Conservation (phyloP, 139 green algal species). For the Micractinium sp. region DNA sequence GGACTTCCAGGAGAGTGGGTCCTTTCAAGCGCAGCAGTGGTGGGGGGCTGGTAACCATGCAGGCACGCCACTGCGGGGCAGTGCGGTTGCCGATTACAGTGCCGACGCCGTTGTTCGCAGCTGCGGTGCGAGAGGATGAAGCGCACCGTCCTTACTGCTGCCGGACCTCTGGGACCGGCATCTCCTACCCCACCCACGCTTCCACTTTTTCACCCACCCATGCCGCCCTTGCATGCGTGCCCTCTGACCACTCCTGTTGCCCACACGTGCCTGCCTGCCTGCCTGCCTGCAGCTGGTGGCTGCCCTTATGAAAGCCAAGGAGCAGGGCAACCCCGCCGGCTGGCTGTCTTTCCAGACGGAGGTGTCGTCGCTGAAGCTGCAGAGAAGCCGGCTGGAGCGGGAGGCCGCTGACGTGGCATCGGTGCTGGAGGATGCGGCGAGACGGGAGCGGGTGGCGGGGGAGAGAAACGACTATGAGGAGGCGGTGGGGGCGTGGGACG, state of each 20-base stretch:
- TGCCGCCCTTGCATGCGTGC: not conserved
- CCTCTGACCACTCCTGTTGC: not conserved
- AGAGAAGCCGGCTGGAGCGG: conserved; percentile 56
- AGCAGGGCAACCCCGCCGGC: conserved; percentile 44
- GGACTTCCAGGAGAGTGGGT: too few relatives aligned
- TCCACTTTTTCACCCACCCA: too few relatives aligned
- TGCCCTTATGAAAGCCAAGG: conserved; percentile 57
- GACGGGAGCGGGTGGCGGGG: conserved; percentile 15
- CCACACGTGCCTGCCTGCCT: conserved; percentile 3
- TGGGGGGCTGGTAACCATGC: too few relatives aligned
- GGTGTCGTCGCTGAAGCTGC: conserved; percentile 67
- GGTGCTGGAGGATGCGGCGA: conserved; percentile 38
- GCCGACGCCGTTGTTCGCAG: too few relatives aligned
- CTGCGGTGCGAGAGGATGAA: conserved; percentile 32
- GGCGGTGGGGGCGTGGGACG: conserved; percentile 19
- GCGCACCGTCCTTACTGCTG: not conserved
- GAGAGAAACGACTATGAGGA: conserved; percentile 30
- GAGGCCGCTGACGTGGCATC: conserved; percentile 54
- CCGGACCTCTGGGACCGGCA: not conserved
- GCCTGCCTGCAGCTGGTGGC: conserved; percentile 18
- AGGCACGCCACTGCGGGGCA: too few relatives aligned
- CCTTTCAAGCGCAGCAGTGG: too few relatives aligned
- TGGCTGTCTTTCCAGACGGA: conserved; percentile 71
- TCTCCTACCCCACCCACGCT: not conserved
- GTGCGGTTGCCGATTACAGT: too few relatives aligned